These are phyloP conservation scores for Apium graveolens DNA, from an alignment of 129 eudicot species.

Conservation along the genomic window DNA sequence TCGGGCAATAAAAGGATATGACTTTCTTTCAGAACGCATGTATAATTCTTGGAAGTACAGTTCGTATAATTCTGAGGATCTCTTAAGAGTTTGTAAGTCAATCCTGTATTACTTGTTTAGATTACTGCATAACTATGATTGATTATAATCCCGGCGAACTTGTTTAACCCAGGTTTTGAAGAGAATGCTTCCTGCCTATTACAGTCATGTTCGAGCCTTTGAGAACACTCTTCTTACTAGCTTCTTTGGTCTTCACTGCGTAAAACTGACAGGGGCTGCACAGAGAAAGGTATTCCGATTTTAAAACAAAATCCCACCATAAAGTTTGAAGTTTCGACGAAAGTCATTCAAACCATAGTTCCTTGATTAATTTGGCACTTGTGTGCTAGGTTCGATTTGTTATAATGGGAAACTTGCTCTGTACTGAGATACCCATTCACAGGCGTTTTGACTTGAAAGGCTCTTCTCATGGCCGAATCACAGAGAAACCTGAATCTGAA, in stretches of 20 bases:
- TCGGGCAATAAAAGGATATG: no score
- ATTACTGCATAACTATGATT: neutral
- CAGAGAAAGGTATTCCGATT: conserved; percentile 7
- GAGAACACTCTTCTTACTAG: conserved; percentile 12
- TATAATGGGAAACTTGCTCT: conserved; percentile 17
- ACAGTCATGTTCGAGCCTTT: conserved; percentile 12
- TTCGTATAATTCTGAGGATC: neutral
- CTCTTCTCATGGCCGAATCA: conserved; percentile 14
- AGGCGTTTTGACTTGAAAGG: conserved; percentile 16
- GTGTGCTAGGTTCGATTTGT: conserved; percentile 17
- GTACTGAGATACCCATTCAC: conserved; percentile 17
- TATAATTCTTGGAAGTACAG: neutral
- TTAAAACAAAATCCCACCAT: neutral
- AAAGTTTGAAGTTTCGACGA: neutral
- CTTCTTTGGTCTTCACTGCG: conserved; percentile 20
- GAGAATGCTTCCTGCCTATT: conserved; percentile 20
- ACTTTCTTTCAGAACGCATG: neutral
- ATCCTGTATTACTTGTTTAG: neutral
- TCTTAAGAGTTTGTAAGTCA: neutral
- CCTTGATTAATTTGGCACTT: neutral
- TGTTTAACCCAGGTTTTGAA: conserved; percentile 10
- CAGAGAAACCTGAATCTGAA: conserved; percentile 13
- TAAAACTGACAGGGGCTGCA: conserved; percentile 11
- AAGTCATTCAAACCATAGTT: neutral
- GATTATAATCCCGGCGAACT: neutral